These are phyloP conservation scores for Fusarium algeriense DNA, from an alignment of 2,329 filamentous ascomycete genomes.

Conservation along the genomic window DNA sequence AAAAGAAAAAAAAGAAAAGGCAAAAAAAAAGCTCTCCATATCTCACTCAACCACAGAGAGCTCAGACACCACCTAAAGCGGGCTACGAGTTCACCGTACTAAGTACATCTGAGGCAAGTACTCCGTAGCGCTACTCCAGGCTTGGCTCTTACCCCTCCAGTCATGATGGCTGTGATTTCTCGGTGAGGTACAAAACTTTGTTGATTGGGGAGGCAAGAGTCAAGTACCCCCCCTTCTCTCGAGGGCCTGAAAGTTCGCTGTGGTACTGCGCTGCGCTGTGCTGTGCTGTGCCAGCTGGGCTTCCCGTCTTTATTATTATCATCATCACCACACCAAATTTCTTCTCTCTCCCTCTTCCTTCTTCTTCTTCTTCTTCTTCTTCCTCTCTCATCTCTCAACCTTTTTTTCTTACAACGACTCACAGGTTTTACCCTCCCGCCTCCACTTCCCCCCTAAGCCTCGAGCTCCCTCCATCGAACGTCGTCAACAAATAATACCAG, in stretches of 20 bases:
- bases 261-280: neutral
- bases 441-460: conserved; percentile 18
- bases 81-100: conserved; percentile 36
- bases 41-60: conserved; percentile 30
- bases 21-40: conserved; percentile 11
- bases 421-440: conserved; percentile 25
- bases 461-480: conserved; percentile 37
- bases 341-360: conserved; percentile 22
- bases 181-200: conserved; percentile 38
- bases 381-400: conserved; percentile 32
- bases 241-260: neutral
- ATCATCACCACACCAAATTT: conserved; percentile 41
- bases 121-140: conserved; percentile 39
- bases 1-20: conserved; percentile 9
- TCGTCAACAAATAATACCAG: conserved; percentile 35
- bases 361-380: conserved; percentile 25
- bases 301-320: conserved; percentile 38
- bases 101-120: conserved; percentile 39
- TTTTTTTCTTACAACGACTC: conserved; percentile 17
- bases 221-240: conserved; percentile 21
- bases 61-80: conserved; percentile 22
- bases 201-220: conserved; percentile 32
- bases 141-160: conserved; percentile 29
- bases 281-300: conserved; percentile 2
- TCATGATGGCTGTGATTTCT: conserved; percentile 37